phyloP scores from a whole-genome alignment of 345 rosid species.

The Lagerstroemia speciosa region DNA sequence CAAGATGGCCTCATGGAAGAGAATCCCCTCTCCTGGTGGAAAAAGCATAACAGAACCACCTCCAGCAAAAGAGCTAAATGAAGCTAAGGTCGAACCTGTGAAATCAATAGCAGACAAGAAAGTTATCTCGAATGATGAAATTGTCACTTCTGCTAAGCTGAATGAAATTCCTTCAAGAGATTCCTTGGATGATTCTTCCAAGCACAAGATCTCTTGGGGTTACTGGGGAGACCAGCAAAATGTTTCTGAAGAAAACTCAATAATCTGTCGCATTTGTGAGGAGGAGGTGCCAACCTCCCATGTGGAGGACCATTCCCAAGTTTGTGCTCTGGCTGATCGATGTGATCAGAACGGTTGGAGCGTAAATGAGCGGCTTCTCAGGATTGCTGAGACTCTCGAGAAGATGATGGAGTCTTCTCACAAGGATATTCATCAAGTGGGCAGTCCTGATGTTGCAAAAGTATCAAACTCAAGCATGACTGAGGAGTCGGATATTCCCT shows the following conservation, averaged over 20 bases:
- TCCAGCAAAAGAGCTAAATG: constrained; percentile 38
- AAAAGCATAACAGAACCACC: constrained; percentile 50
- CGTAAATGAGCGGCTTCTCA: constrained; percentile 79
- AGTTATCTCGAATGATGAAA: constrained; percentile 32
- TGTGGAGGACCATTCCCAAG: constrained; percentile 93
- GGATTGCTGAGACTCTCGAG: constrained; percentile 86
- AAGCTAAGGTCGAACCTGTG: constrained; percentile 44
- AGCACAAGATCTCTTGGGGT: constrained; percentile 94
- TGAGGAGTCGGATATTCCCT: constrained; percentile 78
- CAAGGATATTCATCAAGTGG: constrained; percentile 65
- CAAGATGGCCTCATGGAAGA: constrained; percentile 89
- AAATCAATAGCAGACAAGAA: constrained; percentile 24
- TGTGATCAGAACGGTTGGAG: constrained; percentile 79
- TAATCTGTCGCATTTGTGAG: constrained; percentile 96
- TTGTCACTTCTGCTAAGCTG: constrained; percentile 28
- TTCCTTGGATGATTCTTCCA: constrained; percentile 49
- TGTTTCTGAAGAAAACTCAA: constrained; percentile 66
- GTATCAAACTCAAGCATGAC: constrained; percentile 79
- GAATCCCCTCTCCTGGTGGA: constrained; percentile 67
- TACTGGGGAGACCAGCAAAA: constrained; percentile 78
- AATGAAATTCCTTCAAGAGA: constrained; percentile 52
- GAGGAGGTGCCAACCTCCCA: constrained; percentile 86
- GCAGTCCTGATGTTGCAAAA: constrained; percentile 86
- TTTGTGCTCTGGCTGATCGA: constrained; percentile 92
- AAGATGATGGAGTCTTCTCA: constrained; percentile 77